These are phyloP conservation scores for Leishmania tarentolae DNA, from an alignment of 208 protist genomes.

Conservation along the genomic window DNA sequence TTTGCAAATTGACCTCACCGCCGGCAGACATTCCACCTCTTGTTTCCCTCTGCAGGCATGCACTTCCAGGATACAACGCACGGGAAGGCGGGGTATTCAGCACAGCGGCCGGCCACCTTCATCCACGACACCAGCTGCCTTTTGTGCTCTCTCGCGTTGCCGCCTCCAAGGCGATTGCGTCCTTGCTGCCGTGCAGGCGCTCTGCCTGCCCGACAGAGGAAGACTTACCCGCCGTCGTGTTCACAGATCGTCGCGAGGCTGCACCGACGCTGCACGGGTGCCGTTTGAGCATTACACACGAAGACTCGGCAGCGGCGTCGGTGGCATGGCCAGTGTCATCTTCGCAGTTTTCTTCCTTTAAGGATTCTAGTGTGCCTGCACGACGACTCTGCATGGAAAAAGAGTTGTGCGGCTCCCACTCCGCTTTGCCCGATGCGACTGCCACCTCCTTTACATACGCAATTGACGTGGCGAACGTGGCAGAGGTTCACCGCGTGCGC, in stretches of 20 bases:
- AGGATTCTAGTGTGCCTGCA: not conserved
- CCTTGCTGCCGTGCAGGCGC: not conserved
- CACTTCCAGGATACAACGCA: slow-evolving; percentile 6
- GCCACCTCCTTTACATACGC: slow-evolving; percentile 15
- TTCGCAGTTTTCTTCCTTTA: not conserved
- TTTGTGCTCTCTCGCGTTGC: slow-evolving; percentile 67
- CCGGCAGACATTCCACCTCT: slow-evolving; percentile 8
- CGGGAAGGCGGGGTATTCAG: not conserved
- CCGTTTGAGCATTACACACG: slow-evolving; percentile 55
- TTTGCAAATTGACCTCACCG: slow-evolving; percentile 12
- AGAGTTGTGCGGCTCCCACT: not conserved
- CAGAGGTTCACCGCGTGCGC: slow-evolving; percentile 34
- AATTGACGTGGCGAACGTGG: slow-evolving; percentile 53
- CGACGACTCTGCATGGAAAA: not conserved
- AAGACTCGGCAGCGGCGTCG: slow-evolving; percentile 46
- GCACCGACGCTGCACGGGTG: slow-evolving; percentile 29
- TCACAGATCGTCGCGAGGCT: slow-evolving; percentile 34
- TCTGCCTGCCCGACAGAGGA: too few species aligned
- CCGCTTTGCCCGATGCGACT: not conserved
- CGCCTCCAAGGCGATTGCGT: slow-evolving; percentile 45
- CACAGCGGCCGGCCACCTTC: slow-evolving; percentile 16
- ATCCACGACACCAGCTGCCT: slow-evolving; percentile 46
- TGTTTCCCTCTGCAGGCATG: not conserved
- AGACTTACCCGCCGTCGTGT: slow-evolving; percentile 10
- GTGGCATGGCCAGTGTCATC: slow-evolving; percentile 34